These are phyloP conservation scores for Marchantia polymorpha DNA, from an alignment of 225 moss, liverwort and hornwort species.

Conservation along the genomic window DNA sequence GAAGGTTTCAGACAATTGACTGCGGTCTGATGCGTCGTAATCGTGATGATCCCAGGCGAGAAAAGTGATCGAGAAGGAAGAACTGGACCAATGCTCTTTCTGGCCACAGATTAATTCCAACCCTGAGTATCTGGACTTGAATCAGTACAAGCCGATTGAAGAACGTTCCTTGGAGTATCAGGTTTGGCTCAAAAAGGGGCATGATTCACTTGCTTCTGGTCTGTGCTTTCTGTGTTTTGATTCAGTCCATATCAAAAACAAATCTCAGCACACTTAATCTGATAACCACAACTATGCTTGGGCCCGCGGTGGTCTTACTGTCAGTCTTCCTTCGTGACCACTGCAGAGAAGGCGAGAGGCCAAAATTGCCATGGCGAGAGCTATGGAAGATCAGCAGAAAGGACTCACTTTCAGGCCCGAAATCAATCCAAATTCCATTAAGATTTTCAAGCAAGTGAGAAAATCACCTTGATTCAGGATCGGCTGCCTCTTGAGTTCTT, in stretches of 20 bases:
- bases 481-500: neutral
- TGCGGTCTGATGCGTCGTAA: neutral
- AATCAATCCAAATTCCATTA: slow-evolving; percentile 67
- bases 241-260: too few relatives aligned
- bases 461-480: neutral
- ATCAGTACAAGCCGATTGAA: slow-evolving; percentile 72
- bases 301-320: too few relatives aligned
- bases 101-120: slow-evolving; percentile 62
- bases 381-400: slow-evolving; percentile 61
- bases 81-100: slow-evolving; percentile 78
- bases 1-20: neutral
- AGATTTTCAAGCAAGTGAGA: slow-evolving; percentile 66
- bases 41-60: slow-evolving; percentile 52
- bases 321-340: neutral
- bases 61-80: slow-evolving; percentile 74
- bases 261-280: too few relatives aligned
- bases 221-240: too few relatives aligned
- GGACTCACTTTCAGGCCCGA: slow-evolving; percentile 83
- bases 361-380: slow-evolving; percentile 57
- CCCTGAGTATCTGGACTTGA: slow-evolving; percentile 57
- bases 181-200: slow-evolving; percentile 41
- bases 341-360: slow-evolving; percentile 64
- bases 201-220: too few relatives aligned
- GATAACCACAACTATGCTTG: too few relatives aligned
- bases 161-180: slow-evolving; percentile 62